A percentile compares a stretch with the other conserved stretches of the same genome.
Evolutionary conservation across 2,329 filamentous ascomycete species (phyloP).

Genomic region (Seiridium cupressi): DNA sequence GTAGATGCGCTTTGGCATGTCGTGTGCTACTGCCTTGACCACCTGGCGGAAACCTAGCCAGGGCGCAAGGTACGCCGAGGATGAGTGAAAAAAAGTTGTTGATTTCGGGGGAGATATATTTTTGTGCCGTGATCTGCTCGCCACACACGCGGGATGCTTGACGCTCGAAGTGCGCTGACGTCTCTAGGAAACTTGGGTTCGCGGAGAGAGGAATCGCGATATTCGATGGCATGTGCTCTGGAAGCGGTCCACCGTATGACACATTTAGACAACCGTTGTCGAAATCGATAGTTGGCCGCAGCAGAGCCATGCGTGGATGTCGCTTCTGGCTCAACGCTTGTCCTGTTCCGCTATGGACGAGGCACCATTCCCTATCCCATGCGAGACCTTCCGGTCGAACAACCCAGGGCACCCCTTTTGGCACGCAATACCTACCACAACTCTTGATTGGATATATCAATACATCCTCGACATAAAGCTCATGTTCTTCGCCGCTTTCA

Average conservation of each 20-base stretch:
- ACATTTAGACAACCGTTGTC: conserved; percentile 64
- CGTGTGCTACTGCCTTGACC: conserved; percentile 58
- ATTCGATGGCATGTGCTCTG: conserved; percentile 24
- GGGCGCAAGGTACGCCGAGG: conserved; percentile 74
- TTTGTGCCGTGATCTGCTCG: conserved; percentile 68
- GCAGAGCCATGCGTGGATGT: conserved; percentile 82
- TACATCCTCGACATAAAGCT: conserved; percentile 60
- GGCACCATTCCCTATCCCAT: conserved; percentile 97
- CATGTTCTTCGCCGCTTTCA: conserved; percentile 4
- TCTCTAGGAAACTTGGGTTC: conserved; percentile 57
- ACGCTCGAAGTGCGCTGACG: conserved; percentile 33
- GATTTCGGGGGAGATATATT: conserved; percentile 65
- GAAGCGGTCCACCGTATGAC: conserved; percentile 37
- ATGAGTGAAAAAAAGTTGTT: conserved; percentile 75
- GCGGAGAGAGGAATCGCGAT: conserved; percentile 64
- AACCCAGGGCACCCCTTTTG: conserved; percentile 66
- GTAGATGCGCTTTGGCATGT: conserved; percentile 69
- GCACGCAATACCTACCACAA: conserved; percentile 76
- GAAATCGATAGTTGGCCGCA: conserved; percentile 75
- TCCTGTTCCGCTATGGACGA: conserved; percentile 83
- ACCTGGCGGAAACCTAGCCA: conserved; percentile 79
- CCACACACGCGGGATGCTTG: conserved; percentile 75
- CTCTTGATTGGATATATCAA: conserved; percentile 92
- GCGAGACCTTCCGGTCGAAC: conserved; percentile 78
- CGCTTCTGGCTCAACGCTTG: conserved; percentile 85